Base-by-base conservation (phyloP, 768 basidiomycete genomes). In the Multifurca ochricompacta region DNA sequence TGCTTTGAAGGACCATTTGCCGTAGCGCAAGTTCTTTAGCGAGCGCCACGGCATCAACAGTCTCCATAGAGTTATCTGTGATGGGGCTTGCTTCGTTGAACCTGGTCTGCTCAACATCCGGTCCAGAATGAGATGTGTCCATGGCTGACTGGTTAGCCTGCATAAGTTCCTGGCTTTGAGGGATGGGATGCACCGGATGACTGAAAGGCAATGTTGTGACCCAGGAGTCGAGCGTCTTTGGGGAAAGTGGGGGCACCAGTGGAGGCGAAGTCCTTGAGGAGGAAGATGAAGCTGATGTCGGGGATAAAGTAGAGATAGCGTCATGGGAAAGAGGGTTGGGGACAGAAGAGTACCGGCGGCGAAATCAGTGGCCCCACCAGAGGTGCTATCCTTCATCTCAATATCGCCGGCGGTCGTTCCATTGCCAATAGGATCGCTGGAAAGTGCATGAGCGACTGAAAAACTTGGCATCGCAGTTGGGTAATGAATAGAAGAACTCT, bases 11-110 rank as follows among this genome's bases (percentile, higher is more conserved):
- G 40, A 66, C 65, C 37, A 66, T 39, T 21, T 58, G 43, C 27
- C 65, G 65, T 19, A 66, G 44, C 41, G 55, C 40, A 23, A 73
- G 71, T 58, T 79, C 78, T 68, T 74, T 73, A 7, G 67, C 68
- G 51, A 71, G 65, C 32, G 71, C 70, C 32, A 66, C 66, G 10
- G 34, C 42, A 11, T 51, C 45, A 7, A 28, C 35, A 14, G 27
- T n/a, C 8, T 45, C 51, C 56, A 43, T 42, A 14, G n/a, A 6
- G 18, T 37, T 27, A 28, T 40, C 32, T 2, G 34, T 25, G 21
- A 30, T 5, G 5, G 44, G 34, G n/a, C 18, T 31, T 13, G 44
- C n/a, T 19, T 40, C 16, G 40, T 50, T 31, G 7, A 21, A 19
- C 10, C 32, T 31, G 14, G 9, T 18, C 21, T 18, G 42, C 14